Evolutionary conservation across 257 asterid species (phyloP), one percentile per base, ranked within the genome.

Genomic region (Mentha longifolia): DNA sequence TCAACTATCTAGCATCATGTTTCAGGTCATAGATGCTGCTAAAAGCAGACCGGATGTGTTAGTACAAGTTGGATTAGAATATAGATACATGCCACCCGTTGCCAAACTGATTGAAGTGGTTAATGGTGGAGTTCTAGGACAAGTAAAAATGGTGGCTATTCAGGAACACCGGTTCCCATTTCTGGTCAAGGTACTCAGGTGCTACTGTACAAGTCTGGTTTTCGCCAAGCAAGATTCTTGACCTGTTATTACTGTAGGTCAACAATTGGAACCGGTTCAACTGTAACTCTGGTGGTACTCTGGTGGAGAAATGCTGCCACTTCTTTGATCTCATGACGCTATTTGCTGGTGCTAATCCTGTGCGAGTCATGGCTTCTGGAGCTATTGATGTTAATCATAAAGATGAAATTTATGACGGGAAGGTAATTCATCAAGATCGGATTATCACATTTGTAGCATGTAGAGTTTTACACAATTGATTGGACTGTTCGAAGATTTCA

Each of bases 271-370:
- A 94, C 79, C 77, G 99, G 17, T 94, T 94, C 89, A 94, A 94
- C 81, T 84, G 93, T 79, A 91, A 94, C 68, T 64, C 84, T 20
- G 99, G 99, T 54, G 99, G 99, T 5, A 94, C 99, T 73, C 82
- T 94, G 42, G 98, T 94, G 8, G 97, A 94, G 89, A 94, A 94
- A 82, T 94, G 98, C 86, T 94, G 98, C 85, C 98, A 94, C 70
- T 94, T 91, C 79, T 94, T 94, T 66, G 98, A 94, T 76, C 96
- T 94, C 70, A 94, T 94, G 96, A 91, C 89, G 79, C 84, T 94
- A 39, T 94, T 94, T 68, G 91, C 79, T 0, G 97, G 92, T 57
- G 74, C 96, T 43, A 74, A 89, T 80, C 98, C 97, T 50, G 84
- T 86, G 61, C 91, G 92, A 1, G 96, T 89, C 62, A 85, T 91